These are phyloP conservation scores for Pseudonitzschia multiseries DNA, from an alignment of 108 stramenopile species.

Conservation along the genomic window DNA sequence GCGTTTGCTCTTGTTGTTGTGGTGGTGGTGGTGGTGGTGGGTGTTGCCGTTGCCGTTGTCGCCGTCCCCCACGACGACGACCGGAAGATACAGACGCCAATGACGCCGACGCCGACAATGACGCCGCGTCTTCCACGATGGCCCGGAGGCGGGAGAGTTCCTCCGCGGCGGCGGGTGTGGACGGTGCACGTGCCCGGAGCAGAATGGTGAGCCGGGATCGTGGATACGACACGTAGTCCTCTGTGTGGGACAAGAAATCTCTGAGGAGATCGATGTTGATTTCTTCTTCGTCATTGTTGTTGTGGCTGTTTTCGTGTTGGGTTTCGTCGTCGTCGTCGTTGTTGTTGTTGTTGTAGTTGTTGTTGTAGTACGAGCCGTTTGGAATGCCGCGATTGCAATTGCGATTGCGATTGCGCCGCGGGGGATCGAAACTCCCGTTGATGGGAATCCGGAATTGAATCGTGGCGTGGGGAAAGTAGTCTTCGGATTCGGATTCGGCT, in stretches of 20 bases:
- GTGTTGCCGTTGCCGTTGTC: no score
- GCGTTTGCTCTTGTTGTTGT: background rate
- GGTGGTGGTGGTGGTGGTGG: background rate
- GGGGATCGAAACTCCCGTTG: background rate
- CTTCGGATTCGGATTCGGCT: background rate
- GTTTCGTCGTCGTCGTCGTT: background rate
- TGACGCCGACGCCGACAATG: background rate
- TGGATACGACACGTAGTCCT: background rate
- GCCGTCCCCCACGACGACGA: no score
- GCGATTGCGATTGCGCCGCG: background rate
- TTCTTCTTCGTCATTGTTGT: background rate
- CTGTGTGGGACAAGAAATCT: background rate
- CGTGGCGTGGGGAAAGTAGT: background rate
- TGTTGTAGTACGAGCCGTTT: no score
- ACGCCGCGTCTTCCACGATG: background rate
- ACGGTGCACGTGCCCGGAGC: background rate
- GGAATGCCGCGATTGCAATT: no score
- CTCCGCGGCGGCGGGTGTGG: background rate
- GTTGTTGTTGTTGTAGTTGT: background rate
- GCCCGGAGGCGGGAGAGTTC: background rate
- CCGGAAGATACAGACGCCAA: no score
- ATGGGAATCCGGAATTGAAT: constrained; percentile 1
- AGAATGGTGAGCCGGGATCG: background rate
- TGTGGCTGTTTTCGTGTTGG: background rate
- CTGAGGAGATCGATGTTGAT: background rate